Base-by-base conservation (phyloP, 331 rosid species). In the Ulmus americana region DNA sequence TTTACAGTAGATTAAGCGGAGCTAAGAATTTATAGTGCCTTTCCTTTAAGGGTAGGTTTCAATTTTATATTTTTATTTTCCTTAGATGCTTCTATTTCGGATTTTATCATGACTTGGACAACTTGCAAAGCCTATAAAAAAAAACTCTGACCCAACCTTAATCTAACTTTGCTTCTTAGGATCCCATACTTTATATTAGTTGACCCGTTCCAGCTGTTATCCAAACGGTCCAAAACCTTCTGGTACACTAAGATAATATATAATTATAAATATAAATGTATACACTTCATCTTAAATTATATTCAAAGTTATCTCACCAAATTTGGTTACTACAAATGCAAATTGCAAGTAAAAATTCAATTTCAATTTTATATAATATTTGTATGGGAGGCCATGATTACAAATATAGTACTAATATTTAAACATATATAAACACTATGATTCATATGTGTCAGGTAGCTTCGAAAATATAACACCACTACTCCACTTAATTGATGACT, bases 401-500 rank as follows among this genome's bases (percentile, higher is more conserved):
- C 4, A 2, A 28, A 28, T 28, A 28, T 28, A 28, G 35, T 28
- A 28, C 35, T 28, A 28, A 28, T 28, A 28, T 28, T 28, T 28
- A 28, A 28, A 28, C 35, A 28, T 28, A 28, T 28, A 28, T 28
- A 28, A 28, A 28, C 35, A 28, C 35, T 28, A 28, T 28, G 35
- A 28, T 28, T 28, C 35, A 28, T 28, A 28, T 28, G 35, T 28
- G 35, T 28, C 35, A 28, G 35, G 35, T 28, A 28, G 35, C 35
- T 28, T 28, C 35, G 35, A 28, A 28, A 13, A 49, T 49, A 49
- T 49, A 49, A 8, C 22, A 6, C 15, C 59, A 63, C 66, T 14
- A 59, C 14, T 50, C 18, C 45, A 39, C 38, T 54, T 61, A 62
- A 51, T 52, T 35, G 77, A 55, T 62, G 75, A 46, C n/a, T 62